Percentiles rank a stretch among this genome's conserved stretches.
Conservation (phyloP, 75 land plant genomes). For the Cryptomeria japonica region DNA sequence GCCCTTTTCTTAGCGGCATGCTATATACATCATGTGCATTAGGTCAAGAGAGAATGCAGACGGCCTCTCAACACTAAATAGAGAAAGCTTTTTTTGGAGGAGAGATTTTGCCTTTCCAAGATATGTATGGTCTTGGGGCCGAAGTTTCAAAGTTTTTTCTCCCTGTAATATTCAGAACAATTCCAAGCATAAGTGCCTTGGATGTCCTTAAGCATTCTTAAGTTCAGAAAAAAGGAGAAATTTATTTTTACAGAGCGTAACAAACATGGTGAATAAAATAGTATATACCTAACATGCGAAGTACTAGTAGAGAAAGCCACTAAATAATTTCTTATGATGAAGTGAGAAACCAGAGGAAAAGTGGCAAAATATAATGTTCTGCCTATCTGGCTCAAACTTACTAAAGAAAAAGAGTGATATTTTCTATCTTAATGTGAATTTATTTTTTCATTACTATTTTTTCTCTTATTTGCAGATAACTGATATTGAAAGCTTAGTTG, state of each 20-base stretch:
- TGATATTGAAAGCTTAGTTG: conserved; percentile 86
- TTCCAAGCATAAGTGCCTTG: not conserved
- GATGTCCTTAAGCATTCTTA: not conserved
- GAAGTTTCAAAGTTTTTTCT: not conserved
- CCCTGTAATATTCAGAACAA: not conserved
- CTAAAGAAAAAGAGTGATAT: not conserved
- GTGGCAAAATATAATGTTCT: not conserved
- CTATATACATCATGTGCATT: not conserved
- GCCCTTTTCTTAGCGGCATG: not conserved
- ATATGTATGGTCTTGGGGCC: not conserved
- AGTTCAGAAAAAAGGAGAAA: not conserved
- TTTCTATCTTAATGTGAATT: not conserved
- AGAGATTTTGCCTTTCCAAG: not conserved
- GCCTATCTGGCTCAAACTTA: not conserved
- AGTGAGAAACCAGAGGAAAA: not conserved
- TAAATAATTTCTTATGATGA: not conserved
- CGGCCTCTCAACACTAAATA: not conserved
- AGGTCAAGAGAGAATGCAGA: not conserved
- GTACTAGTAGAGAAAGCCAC: not conserved
- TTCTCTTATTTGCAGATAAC: conserved; percentile 45
- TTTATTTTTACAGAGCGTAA: not conserved
- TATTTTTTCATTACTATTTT: not conserved
- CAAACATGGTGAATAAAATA: not conserved
- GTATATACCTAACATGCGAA: not conserved
- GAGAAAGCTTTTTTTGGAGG: not conserved